Evolutionary conservation across 2,329 filamentous ascomycete genomes (phyloP), one percentile per base, ranked within the genome.

Genomic region (Paecilomyces dactylethromorphus): DNA sequence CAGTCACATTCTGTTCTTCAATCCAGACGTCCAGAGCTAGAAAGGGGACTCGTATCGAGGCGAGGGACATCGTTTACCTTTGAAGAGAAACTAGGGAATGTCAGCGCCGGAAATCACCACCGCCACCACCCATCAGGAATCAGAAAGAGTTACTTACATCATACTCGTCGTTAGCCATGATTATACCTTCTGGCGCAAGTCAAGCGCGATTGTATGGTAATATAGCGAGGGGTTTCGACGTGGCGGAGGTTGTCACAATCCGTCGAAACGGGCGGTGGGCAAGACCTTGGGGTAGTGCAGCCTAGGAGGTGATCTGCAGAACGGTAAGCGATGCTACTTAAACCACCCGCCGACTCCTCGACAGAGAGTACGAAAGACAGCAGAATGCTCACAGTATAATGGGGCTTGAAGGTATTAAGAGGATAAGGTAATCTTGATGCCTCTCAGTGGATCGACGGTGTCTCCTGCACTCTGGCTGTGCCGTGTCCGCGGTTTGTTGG

Each of bases 121-220:
- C 50, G 50, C 50, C 21, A 24, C n/a, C 50, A 52, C 21, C 24
- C 13, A 35, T 10, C 1, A 53, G 8, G 33, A 50, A 7, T 53
- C 12, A 59, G 29, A 53, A 58, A 13, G n/a, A 11, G 18, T 59
- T 55, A 80, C 92, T 84, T 82, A 97, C 93, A 88, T 99, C 94
- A 83, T 99, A 99, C 84, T 99, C 94, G 86, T 99, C 94, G 88
- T 97, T 99, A 75, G 93, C 94, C 94, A 97, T 99, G 79, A 62
- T 69, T 68, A 66, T 65, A 59, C 62, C 60, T 63, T 58, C 54
- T 62, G 60, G 64, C 64, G 67, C 62, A 60, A 61, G 55, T 59
- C 53, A 59, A 67, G 65, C 62, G 61, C 60, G 57, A 55, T 45
- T 59, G 60, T 55, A 63, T 33, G 63, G 59, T 61, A 63, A 59